Conservation (phyloP, 495 filamentous ascomycete species). For the Lichina pygmaea region DNA sequence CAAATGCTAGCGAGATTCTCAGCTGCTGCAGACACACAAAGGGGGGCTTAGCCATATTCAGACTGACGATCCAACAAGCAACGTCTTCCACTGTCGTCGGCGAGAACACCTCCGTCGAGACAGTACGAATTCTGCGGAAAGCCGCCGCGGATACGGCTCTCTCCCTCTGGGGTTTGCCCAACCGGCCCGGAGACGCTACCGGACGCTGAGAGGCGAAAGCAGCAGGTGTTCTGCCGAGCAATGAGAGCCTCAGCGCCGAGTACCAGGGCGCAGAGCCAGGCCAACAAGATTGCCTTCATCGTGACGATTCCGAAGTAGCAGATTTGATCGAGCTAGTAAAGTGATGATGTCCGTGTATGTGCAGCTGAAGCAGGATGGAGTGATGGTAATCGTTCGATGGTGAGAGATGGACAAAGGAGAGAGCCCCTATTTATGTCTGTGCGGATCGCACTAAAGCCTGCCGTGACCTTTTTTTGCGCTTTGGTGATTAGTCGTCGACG, state of each 20-base stretch:
- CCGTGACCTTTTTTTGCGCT: too few species aligned
- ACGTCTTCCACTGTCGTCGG: slow-evolving; percentile 23
- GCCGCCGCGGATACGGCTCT: slow-evolving; percentile 22
- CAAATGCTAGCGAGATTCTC: slow-evolving; percentile 14
- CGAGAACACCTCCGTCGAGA: slow-evolving; percentile 21
- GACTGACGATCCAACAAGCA: slow-evolving; percentile 29
- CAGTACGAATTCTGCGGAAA: slow-evolving; percentile 16
- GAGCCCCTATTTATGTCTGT: too few species aligned
- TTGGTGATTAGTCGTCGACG: too few species aligned
- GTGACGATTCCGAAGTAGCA: background rate
- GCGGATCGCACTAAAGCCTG: too few species aligned
- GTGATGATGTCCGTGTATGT: too few species aligned
- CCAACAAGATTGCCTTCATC: background rate
- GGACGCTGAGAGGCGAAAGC: slow-evolving; percentile 22
- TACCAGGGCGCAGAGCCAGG: background rate
- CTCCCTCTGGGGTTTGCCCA: slow-evolving; percentile 26
- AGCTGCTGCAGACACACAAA: too few species aligned
- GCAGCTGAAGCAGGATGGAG: too few species aligned
- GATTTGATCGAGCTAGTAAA: too few species aligned
- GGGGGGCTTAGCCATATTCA: too few species aligned
- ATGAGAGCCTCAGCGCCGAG: slow-evolving; percentile 10
- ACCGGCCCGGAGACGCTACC: slow-evolving; percentile 20
- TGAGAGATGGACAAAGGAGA: too few species aligned
- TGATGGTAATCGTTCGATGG: too few species aligned
- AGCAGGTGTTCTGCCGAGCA: slow-evolving; percentile 16